A percentile compares a stretch with the other conserved stretches of the same genome.
Conservation (phyloP, 257 asterid genomes). For the Ilex aquifolium region DNA sequence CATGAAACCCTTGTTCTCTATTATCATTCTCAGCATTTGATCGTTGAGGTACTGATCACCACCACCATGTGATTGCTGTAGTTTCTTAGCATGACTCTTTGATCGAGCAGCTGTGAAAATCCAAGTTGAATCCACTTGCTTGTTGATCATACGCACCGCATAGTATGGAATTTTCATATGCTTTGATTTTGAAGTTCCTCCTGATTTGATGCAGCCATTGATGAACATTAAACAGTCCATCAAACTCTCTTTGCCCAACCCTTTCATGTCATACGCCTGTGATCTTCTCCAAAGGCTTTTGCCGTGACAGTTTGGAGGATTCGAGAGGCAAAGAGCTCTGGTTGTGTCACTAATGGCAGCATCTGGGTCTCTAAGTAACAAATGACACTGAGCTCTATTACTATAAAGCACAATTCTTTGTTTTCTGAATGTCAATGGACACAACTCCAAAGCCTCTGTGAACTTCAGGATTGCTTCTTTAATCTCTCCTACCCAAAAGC, state of each 20-base stretch:
- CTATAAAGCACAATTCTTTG: slow-evolving; percentile 55
- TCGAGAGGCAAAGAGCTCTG: slow-evolving; percentile 62
- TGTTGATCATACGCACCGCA: slow-evolving; percentile 64
- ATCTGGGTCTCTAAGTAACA: slow-evolving; percentile 41
- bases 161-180: slow-evolving; percentile 38
- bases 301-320: slow-evolving; percentile 64
- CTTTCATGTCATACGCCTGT: slow-evolving; percentile 76
- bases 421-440: slow-evolving; percentile 48
- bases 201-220: slow-evolving; percentile 32
- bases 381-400: slow-evolving; percentile 55
- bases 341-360: slow-evolving; percentile 72
- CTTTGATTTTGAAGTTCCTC: slow-evolving; percentile 3
- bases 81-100: slow-evolving; percentile 6
- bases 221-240: slow-evolving; percentile 68
- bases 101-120: slow-evolving; percentile 40
- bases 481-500: slow-evolving; percentile 37
- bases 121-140: slow-evolving; percentile 81
- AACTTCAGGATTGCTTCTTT: slow-evolving; percentile 50
- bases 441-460: slow-evolving; percentile 47
- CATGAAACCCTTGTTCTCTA: slow-evolving; percentile 26
- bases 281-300: slow-evolving; percentile 78
- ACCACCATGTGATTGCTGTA: slow-evolving; percentile 4
- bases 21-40: slow-evolving; percentile 12
- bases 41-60: slow-evolving; percentile 12
- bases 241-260: slow-evolving; percentile 77